A percentile compares a stretch with the other conserved stretches of the same genome.
These are phyloP conservation scores for Aspergillus glaucus DNA, from an alignment of 2,329 filamentous ascomycete species.

Conservation along the genomic window DNA sequence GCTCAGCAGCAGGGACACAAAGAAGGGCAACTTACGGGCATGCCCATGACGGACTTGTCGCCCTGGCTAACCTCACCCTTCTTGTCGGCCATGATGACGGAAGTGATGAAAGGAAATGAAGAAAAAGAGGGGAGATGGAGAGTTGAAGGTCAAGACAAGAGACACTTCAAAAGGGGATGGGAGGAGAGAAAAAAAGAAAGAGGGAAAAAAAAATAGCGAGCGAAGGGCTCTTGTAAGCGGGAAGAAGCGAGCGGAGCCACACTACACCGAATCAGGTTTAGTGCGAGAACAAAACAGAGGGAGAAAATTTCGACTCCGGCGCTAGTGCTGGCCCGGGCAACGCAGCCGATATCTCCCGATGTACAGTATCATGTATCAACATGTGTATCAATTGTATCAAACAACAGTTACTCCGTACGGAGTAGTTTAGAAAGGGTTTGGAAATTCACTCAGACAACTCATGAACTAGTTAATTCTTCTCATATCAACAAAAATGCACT, in stretches of 20 bases:
- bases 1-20: conserved; percentile 7
- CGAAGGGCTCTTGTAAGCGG: conserved; percentile 31
- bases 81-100: conserved; percentile 36
- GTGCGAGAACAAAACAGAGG: conserved; percentile 7
- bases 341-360: conserved; percentile 36
- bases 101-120: conserved; percentile 36
- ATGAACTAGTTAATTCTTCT: background rate
- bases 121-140: conserved; percentile 31
- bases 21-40: conserved; percentile 37
- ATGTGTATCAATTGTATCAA: background rate
- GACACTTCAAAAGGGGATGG: conserved; percentile 26
- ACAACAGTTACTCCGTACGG: background rate
- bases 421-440: background rate
- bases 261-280: conserved; percentile 6
- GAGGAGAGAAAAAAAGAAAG: conserved; percentile 37
- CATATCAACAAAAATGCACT: no score
- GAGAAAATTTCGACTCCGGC: conserved; percentile 14
- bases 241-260: conserved; percentile 30
- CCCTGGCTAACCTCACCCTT: conserved; percentile 44
- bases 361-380: background rate
- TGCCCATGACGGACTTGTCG: conserved; percentile 51
- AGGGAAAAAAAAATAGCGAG: conserved; percentile 31
- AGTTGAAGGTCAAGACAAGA: conserved; percentile 27
- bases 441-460: background rate
- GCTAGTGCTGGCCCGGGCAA: conserved; percentile 21